Base-by-base conservation (phyloP, 2,329 filamentous ascomycete genomes). In the Pseudocercospora pini-densiflorae region DNA sequence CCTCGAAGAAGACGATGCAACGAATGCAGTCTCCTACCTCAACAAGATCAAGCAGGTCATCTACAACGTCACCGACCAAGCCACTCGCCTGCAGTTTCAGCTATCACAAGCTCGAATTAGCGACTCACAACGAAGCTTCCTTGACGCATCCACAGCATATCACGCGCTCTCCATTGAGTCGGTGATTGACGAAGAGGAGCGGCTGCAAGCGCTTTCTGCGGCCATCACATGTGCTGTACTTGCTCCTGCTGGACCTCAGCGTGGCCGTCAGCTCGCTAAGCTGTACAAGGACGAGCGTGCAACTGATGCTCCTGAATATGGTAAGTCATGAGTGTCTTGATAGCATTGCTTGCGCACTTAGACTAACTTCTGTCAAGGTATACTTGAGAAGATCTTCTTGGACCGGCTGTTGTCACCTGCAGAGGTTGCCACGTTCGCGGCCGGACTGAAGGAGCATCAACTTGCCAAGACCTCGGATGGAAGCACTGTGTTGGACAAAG, bases 311-410 rank as follows among this genome's bases (percentile, higher is more conserved):
- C 87, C 90, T 33, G 92, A 98, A 80, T 94, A 91, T 76, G 85
- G 88, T 43, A 14, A 14, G 55, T 43, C 7, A 9, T 55, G 1
- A 31, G 23, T 31, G 16, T 27, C 21, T 16, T 12, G 9, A 19
- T 16, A 4, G 24, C 27, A 16, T 55, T 29, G 8, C 6, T 12
- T 27, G 21, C 27, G 8, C 55, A 21, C 19, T 14, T 43, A 3
- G 40, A 27, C 31, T 58, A 43, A 40, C 6, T 8, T 16, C 16
- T 43, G n/a, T 19, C 31, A 58, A 43, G 55, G 55, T 58, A 97
- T 99, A 62, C 83, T 99, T 14, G 95, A 98, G 83, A 98, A 98
- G 84, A 98, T 99, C 88, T 97, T 97, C 79, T 85, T 98, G 58
- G 93, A 98, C 79, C 88, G 94, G 5, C 84, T 99, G 3, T 85